phyloP scores from a whole-genome alignment of 176 grass and related monocot genomes.

The Tillandsia fasciculata region DNA sequence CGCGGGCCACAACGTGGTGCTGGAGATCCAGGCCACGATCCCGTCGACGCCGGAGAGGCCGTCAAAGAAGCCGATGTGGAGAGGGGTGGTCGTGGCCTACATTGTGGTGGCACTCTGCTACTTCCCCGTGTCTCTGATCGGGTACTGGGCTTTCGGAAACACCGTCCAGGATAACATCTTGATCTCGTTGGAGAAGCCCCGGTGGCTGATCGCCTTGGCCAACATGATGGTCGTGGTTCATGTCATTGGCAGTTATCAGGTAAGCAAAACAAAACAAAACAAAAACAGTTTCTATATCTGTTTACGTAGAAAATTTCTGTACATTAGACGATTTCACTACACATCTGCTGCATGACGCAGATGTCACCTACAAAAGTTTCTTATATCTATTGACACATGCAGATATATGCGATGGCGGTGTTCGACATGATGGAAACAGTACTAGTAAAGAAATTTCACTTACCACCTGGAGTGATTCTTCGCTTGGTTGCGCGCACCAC shows the following conservation, averaged over 20 bases:
- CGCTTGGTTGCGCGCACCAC: constrained; percentile 44
- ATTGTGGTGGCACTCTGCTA: constrained; percentile 79
- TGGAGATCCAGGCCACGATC: constrained; percentile 93
- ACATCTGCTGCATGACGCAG: background rate
- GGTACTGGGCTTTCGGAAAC: constrained; percentile 74
- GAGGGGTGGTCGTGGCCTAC: constrained; percentile 80
- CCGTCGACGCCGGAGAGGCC: constrained; percentile 68
- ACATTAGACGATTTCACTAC: no score
- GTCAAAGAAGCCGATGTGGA: constrained; percentile 97
- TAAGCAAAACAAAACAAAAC: constrained; percentile 1
- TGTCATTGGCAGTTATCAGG: constrained; percentile 86
- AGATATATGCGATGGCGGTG: constrained; percentile 90
- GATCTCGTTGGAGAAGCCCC: constrained; percentile 40
- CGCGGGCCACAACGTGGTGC: constrained; percentile 77
- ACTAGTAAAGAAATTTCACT: constrained; percentile 65
- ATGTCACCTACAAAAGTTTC: background rate
- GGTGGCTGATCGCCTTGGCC: constrained; percentile 76
- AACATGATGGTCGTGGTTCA: constrained; percentile 94
- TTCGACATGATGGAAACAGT: constrained; percentile 95
- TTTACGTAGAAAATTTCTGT: no score
- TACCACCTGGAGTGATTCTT: constrained; percentile 45
- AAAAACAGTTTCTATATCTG: no score
- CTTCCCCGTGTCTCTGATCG: constrained; percentile 75
- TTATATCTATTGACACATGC: background rate
- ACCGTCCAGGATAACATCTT: constrained; percentile 43